These are phyloP conservation scores for Vararia minispora DNA, from an alignment of 768 basidiomycete genomes.

Conservation along the genomic window DNA sequence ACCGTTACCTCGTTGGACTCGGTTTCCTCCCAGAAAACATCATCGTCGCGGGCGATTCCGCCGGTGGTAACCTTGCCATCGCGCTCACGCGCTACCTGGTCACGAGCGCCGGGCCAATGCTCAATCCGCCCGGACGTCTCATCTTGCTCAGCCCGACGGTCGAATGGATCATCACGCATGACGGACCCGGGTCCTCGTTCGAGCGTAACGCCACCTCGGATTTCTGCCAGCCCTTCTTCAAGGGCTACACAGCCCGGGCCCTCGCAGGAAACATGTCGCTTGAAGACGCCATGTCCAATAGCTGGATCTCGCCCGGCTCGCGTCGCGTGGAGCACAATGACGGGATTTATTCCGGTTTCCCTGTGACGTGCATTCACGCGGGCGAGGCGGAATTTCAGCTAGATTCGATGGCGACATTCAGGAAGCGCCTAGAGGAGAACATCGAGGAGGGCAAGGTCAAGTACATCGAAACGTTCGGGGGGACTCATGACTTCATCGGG, in stretches of 20 bases:
- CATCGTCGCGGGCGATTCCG: conserved; percentile 41
- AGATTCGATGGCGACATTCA: conserved; percentile 24
- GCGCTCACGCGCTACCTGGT: conserved; percentile 27
- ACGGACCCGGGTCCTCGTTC: conserved; percentile 5
- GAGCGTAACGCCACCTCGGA: conserved; percentile 1
- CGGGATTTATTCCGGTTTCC: conserved; percentile 20
- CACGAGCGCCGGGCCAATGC: conserved; percentile 12
- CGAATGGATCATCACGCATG: conserved; percentile 13
- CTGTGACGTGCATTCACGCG: conserved; percentile 22
- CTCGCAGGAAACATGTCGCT: conserved; percentile 4
- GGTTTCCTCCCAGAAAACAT: conserved; percentile 34
- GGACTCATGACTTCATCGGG: conserved; percentile 19
- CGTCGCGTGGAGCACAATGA: not conserved
- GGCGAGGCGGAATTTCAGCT: conserved; percentile 23
- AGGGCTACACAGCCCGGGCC: not conserved
- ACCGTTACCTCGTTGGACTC: conserved; percentile 35
- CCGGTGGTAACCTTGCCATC: conserved; percentile 40
- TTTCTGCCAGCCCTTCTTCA: conserved; percentile 1
- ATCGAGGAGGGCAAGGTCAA: conserved; percentile 19
- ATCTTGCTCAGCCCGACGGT: conserved; percentile 24
- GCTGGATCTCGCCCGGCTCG: conserved; percentile 9
- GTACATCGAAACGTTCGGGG: conserved; percentile 21
- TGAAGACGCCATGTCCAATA: conserved; percentile 2
- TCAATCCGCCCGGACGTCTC: conserved; percentile 19
- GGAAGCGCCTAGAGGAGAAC: conserved; percentile 20